A percentile compares a stretch with the other conserved stretches of the same genome.
These are phyloP conservation scores for Penstemon eatonii DNA, from an alignment of 257 asterid genomes.

Conservation along the genomic window DNA sequence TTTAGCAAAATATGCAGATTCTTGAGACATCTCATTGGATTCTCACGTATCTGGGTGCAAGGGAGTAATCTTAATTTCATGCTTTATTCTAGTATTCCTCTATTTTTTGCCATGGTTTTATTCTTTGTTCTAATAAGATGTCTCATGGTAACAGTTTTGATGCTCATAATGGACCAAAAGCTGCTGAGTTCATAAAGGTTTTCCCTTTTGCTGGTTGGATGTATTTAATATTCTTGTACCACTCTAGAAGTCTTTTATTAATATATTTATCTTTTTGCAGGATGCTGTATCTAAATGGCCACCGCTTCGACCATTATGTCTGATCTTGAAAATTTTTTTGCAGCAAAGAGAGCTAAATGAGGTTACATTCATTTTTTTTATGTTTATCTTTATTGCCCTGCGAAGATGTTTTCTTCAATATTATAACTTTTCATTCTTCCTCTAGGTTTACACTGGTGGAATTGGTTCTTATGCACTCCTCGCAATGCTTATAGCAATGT, in stretches of 20 bases:
- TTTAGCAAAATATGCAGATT: background rate
- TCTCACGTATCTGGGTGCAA: background rate
- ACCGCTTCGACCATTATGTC: slow-evolving; percentile 80
- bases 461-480: slow-evolving; percentile 97
- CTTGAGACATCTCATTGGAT: slow-evolving; percentile 9
- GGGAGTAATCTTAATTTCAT: slow-evolving; percentile 9
- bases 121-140: slow-evolving; percentile 20
- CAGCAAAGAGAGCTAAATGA: slow-evolving; percentile 97
- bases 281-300: slow-evolving; percentile 83
- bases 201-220: slow-evolving; percentile 23
- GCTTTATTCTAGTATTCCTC: background rate
- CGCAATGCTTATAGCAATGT: slow-evolving; percentile 86
- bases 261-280: slow-evolving; percentile 35
- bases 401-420: slow-evolving; percentile 16
- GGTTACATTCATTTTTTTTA: slow-evolving; percentile 39
- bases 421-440: slow-evolving; percentile 26
- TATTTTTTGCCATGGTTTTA: slow-evolving; percentile 5
- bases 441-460: slow-evolving; percentile 95
- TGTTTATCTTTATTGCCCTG: slow-evolving; percentile 19
- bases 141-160: slow-evolving; percentile 68
- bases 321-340: slow-evolving; percentile 85
- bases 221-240: slow-evolving; percentile 1
- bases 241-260: background rate
- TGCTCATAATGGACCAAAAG: slow-evolving; percentile 86
- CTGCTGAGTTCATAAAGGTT: slow-evolving; percentile 93